phyloP scores from a whole-genome alignment of 2,329 filamentous ascomycete species.

The Colletotrichum tabaci region DNA sequence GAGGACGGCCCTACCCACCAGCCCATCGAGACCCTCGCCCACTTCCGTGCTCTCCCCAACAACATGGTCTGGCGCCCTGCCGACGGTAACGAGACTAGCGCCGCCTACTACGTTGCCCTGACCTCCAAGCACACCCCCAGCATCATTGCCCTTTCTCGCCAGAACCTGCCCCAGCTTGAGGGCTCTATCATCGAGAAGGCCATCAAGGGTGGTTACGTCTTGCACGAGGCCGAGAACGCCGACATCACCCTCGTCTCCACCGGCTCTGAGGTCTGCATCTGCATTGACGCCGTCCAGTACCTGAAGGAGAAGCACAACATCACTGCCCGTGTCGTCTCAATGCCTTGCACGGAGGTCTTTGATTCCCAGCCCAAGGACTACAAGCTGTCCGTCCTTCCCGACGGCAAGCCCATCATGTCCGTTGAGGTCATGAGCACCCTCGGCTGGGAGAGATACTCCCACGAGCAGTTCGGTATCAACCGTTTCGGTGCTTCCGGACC shows the following conservation, averaged over 20 bases:
- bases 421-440: constrained; percentile 98
- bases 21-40: constrained; percentile 97
- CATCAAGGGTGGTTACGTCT: constrained; percentile 95
- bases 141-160: constrained; percentile 94
- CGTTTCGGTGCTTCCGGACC: constrained; percentile 97
- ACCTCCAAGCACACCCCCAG: constrained; percentile 91
- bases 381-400: constrained; percentile 91
- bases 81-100: constrained; percentile 98
- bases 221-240: constrained; percentile 86
- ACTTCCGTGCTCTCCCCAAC: constrained; percentile 99
- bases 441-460: constrained; percentile 98
- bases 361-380: constrained; percentile 96
- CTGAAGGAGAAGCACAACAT: constrained; percentile 91
- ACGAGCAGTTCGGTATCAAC: constrained; percentile 99
- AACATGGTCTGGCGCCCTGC: constrained; percentile 99
- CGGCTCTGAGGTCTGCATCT: constrained; percentile 95
- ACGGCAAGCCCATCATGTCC: constrained; percentile 92
- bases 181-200: constrained; percentile 90
- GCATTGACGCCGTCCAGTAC: constrained; percentile 91
- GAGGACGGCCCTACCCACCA: constrained; percentile 99
- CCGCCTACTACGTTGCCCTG: constrained; percentile 95
- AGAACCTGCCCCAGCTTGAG: constrained; percentile 98
- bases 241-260: constrained; percentile 93
- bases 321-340: constrained; percentile 91
- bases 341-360: constrained; percentile 98